Percentiles rank a stretch among this genome's conserved stretches.
These are phyloP conservation scores for Cupressus sempervirens DNA, from an alignment of 75 land plant genomes.

Conservation along the genomic window DNA sequence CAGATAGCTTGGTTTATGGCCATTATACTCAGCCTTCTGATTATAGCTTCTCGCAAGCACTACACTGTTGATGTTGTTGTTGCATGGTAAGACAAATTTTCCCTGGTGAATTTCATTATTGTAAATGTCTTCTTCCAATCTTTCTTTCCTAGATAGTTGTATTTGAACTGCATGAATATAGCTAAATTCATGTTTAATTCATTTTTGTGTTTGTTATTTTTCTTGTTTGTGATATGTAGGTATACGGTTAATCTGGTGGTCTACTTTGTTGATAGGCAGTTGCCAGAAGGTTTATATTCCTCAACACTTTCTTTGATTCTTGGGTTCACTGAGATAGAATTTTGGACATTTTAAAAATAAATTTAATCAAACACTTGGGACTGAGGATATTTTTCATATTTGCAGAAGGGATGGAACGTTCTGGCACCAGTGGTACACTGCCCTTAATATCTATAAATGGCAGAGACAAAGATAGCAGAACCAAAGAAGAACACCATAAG, in stretches of 20 bases:
- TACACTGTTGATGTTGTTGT: slow-evolving; percentile 94
- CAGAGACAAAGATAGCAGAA: slow-evolving; percentile 61
- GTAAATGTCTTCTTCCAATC: not conserved
- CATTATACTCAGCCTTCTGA: slow-evolving; percentile 67
- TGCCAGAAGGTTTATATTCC: slow-evolving; percentile 55
- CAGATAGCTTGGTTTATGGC: slow-evolving; percentile 65
- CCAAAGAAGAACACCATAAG: slow-evolving; percentile 72
- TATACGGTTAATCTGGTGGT: slow-evolving; percentile 90
- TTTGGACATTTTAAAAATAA: no score
- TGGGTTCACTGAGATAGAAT: not conserved
- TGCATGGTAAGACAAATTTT: slow-evolving; percentile 63
- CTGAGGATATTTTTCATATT: not conserved
- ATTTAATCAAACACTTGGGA: not conserved
- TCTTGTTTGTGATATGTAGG: slow-evolving; percentile 39
- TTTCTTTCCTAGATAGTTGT: not conserved
- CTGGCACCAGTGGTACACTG: slow-evolving; percentile 18
- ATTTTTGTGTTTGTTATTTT: not conserved
- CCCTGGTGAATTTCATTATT: not conserved
- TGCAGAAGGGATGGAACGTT: slow-evolving; percentile 70
- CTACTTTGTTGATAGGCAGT: slow-evolving; percentile 69
- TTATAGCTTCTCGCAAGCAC: slow-evolving; percentile 92
- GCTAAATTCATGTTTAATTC: not conserved
- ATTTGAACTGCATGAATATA: not conserved
- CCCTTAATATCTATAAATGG: slow-evolving; percentile 58
- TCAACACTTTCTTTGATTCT: not conserved